Base-by-base conservation (phyloP, 352 stramenopile genomes). In the Phytopythium sindhum region DNA sequence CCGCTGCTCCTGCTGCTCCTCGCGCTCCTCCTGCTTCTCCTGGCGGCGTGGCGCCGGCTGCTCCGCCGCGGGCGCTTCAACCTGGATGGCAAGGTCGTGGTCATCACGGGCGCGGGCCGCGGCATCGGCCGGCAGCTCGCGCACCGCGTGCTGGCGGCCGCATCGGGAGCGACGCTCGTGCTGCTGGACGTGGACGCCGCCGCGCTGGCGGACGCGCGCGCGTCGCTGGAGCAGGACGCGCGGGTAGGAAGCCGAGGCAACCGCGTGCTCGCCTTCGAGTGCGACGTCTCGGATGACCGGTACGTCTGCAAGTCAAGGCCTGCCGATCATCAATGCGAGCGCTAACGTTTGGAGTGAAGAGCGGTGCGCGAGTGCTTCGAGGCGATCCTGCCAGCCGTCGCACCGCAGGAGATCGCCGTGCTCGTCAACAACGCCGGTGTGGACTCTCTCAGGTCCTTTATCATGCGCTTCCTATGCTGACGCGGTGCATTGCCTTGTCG, bases 351-450 rank as follows among this genome's bases (percentile, higher is more conserved):
- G n/a, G n/a, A n/a, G n/a, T n/a, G n/a, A n/a, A 88, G 78, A 44
- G 66, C 67, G 9, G 77, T 87, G 52, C 42, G 72, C 24, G 53
- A 42, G 17, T 78, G 70, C 24, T 54, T 88, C 15, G 39, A 61
- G 53, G 63, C 61, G 8, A 57, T 87, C 50, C 52, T 72, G 24
- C 29, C 28, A 14, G 65, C 66, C 21, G 55, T 86, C 17, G 69
- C 72, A 23, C 77, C 78, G 2, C 73, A 76, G 31, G 69, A 81
- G 50, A 77, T 90, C 57, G 69, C 70, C 11, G 68, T 88, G 31
- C 64, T 88, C 8, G 70, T 90, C 28, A 90, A 90, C 47, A 90
- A 90, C 54, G 81, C 81, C 45, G 77, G 75, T 77, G 31, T 26
- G 33, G n/a, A 5, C 11, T 11, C 12, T 10, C 4, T 19, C 1